A percentile compares a stretch with the other conserved stretches of the same genome.
phyloP scores from a whole-genome alignment of 1,284 basidiomycete species.

The Rhodotorula sp. region DNA sequence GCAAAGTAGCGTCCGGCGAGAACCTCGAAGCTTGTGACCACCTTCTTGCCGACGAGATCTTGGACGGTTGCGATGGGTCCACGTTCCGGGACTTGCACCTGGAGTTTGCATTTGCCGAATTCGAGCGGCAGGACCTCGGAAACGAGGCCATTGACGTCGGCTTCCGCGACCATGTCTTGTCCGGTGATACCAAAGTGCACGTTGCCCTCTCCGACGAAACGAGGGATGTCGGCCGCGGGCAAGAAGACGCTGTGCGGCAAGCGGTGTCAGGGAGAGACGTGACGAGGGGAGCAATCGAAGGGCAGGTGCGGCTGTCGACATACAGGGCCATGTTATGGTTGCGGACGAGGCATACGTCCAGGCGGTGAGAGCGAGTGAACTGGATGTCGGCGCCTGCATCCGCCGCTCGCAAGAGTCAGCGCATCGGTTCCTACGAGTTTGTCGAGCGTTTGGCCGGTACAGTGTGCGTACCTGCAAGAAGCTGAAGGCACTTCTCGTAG shows the following conservation, averaged over 20 bases:
- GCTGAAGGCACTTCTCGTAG: constrained; percentile 85
- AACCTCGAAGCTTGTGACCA: constrained; percentile 93
- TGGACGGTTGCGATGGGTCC: constrained; percentile 70
- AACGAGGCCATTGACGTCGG: constrained; percentile 72
- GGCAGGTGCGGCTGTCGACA: not conserved
- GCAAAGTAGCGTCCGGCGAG: constrained; percentile 78
- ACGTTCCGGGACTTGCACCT: constrained; percentile 89
- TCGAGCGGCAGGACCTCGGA: constrained; percentile 80
- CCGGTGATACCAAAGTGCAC: constrained; percentile 90
- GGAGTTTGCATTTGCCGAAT: constrained; percentile 91
- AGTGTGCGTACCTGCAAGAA: constrained; percentile 66
- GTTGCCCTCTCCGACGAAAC: constrained; percentile 96
- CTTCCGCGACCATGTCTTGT: constrained; percentile 94
- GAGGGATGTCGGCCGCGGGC: constrained; percentile 95
- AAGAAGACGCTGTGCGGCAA: constrained; percentile 77
- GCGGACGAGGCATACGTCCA: constrained; percentile 87
- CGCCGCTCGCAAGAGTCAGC: not conserved
- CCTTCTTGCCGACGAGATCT: constrained; percentile 81
- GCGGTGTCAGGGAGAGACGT: not conserved
- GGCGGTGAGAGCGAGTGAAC: constrained; percentile 81
- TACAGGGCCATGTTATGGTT: constrained; percentile 93
- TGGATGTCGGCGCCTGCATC: constrained; percentile 87
- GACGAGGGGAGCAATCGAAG: too few species aligned
- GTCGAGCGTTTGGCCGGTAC: not conserved
- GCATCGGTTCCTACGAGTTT: not conserved